Evolutionary conservation across 768 basidiomycete species (phyloP).

Genomic region (Amanita thiersii): DNA sequence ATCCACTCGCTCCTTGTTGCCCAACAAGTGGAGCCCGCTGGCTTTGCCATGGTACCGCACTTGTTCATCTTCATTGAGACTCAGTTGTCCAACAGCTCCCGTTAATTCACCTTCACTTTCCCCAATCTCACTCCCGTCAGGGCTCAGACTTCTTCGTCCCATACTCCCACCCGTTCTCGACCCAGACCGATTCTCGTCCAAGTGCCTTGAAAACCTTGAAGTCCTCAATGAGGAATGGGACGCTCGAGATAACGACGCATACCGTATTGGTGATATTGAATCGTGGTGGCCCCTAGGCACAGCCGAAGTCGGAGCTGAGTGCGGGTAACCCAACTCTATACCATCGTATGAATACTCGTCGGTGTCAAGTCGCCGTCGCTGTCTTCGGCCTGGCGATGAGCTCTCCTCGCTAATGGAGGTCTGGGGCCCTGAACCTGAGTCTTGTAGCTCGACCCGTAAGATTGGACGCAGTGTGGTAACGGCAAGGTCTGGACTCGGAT

Average conservation of each 20-base stretch:
- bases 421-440: conserved; percentile 4
- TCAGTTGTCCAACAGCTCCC: conserved; percentile 78
- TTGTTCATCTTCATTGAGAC: conserved; percentile 80
- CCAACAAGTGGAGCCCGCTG: conserved; percentile 71
- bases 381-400: conserved; percentile 32
- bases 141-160: conserved; percentile 27
- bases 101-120: conserved; percentile 37
- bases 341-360: conserved; percentile 18
- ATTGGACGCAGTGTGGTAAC: conserved; percentile 6
- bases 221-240: neutral
- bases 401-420: conserved; percentile 18
- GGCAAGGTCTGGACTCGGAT: neutral
- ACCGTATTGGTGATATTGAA: neutral
- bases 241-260: neutral
- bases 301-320: conserved; percentile 17
- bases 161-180: conserved; percentile 10
- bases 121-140: conserved; percentile 22
- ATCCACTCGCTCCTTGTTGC: conserved; percentile 50
- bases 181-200: conserved; percentile 10
- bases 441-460: conserved; percentile 14
- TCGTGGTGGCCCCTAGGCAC: conserved; percentile 14
- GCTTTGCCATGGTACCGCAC: conserved; percentile 84
- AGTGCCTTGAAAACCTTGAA: neutral
- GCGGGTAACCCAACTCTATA: conserved; percentile 11
- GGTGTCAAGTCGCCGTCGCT: conserved; percentile 40